Evolutionary conservation across 345 rosid genomes (phyloP).

Genomic region (Trapa incisa): DNA sequence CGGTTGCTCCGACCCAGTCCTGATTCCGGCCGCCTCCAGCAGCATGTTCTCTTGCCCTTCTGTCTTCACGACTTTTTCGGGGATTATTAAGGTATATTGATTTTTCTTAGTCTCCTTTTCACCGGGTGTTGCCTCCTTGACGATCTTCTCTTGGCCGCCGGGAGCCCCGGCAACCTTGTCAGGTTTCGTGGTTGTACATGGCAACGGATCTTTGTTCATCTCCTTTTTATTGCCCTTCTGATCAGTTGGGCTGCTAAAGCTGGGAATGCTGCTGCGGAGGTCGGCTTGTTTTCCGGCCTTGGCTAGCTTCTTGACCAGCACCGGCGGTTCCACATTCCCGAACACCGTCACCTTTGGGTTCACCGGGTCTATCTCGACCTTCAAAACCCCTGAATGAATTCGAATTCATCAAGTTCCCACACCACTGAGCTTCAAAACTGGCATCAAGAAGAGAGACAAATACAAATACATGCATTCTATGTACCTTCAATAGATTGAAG

Average conservation of each 20-base stretch:
- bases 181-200: neutral
- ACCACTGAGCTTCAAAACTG: neutral
- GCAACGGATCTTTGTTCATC: neutral
- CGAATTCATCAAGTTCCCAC: neutral
- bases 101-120: constrained; percentile 2
- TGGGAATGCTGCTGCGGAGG: constrained; percentile 17
- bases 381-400: constrained; percentile 31
- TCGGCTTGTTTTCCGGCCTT: constrained; percentile 50
- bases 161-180: neutral
- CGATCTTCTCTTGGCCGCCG: constrained; percentile 9
- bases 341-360: constrained; percentile 35
- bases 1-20: constrained; percentile 11
- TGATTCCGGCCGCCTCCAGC: constrained; percentile 1
- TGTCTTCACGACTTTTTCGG: neutral
- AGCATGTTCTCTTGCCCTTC: constrained; percentile 3
- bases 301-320: constrained; percentile 28
- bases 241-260: neutral
- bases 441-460: neutral
- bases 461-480: neutral
- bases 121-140: neutral
- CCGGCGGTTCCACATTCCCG: constrained; percentile 30
- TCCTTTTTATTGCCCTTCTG: constrained; percentile 1
- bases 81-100: constrained; percentile 5
- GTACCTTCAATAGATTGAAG: constrained; percentile 36
- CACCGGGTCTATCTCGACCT: constrained; percentile 30